Evolutionary conservation across 495 filamentous ascomycete genomes (phyloP).

Genomic region (Tuber indicum): DNA sequence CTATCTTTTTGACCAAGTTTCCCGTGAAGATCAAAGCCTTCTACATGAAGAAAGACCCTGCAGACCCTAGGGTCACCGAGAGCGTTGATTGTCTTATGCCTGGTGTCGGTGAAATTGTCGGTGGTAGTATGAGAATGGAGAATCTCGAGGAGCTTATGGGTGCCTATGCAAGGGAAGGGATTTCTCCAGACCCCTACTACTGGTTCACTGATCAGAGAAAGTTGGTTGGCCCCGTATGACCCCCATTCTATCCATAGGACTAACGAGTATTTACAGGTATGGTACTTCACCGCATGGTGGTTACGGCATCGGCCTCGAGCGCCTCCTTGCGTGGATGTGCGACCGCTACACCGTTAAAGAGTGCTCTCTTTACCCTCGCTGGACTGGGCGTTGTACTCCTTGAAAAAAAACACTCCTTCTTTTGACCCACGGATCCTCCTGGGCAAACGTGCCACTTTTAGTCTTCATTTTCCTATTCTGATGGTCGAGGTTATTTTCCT

Average conservation of each 20-base stretch:
- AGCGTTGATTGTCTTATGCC: slow-evolving; percentile 95
- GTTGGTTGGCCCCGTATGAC: slow-evolving; percentile 52
- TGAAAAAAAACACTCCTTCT: slow-evolving; percentile 44
- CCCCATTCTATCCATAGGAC: slow-evolving; percentile 6
- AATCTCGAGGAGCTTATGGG: slow-evolving; percentile 85
- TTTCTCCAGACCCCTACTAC: slow-evolving; percentile 82
- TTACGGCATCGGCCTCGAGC: slow-evolving; percentile 90
- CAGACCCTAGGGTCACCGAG: slow-evolving; percentile 85
- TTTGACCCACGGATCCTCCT: neutral
- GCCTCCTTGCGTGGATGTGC: slow-evolving; percentile 95
- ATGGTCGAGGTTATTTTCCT: neutral
- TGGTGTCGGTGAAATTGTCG: slow-evolving; percentile 93
- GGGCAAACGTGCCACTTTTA: neutral
- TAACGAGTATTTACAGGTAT: slow-evolving; percentile 55
- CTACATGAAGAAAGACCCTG: slow-evolving; percentile 91
- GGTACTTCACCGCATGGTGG: slow-evolving; percentile 91
- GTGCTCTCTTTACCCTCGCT: slow-evolving; percentile 84
- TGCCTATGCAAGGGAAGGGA: slow-evolving; percentile 80
- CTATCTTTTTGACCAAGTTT: slow-evolving; percentile 97
- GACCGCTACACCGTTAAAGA: slow-evolving; percentile 86
- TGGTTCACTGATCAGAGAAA: slow-evolving; percentile 99
- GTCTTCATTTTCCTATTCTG: neutral
- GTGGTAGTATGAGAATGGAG: slow-evolving; percentile 93
- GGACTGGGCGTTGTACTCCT: slow-evolving; percentile 88
- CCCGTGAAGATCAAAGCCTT: slow-evolving; percentile 97